Conservation (phyloP, 1,139 yeast species). For the Yamadazyma taylorii region DNA sequence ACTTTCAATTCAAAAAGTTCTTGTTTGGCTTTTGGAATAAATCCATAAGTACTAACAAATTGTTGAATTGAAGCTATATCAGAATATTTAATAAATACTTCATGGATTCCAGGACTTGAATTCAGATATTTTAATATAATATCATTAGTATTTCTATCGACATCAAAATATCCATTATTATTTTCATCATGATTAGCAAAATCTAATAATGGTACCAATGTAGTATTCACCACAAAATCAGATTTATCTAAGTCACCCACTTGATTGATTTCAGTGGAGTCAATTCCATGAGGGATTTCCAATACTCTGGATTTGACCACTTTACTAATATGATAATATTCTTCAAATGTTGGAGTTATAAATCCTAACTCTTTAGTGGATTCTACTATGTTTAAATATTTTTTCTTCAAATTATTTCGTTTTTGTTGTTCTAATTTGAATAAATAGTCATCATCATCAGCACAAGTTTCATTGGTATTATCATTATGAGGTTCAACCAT, state of each 20-base stretch:
- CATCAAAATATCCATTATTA: constrained; percentile 60
- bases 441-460: constrained; percentile 11
- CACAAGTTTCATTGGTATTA: constrained; percentile 5
- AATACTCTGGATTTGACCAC: constrained; percentile 59
- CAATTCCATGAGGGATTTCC: constrained; percentile 54
- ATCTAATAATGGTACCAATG: constrained; percentile 66
- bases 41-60: constrained; percentile 59
- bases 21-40: constrained; percentile 39
- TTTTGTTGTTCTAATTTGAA: constrained; percentile 17
- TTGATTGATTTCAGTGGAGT: background rate
- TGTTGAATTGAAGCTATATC: constrained; percentile 16
- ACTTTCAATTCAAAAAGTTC: constrained; percentile 15
- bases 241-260: constrained; percentile 12
- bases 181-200: constrained; percentile 58
- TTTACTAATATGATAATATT: constrained; percentile 42
- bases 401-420: constrained; percentile 12
- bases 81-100: constrained; percentile 16
- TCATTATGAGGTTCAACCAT: constrained; percentile 4
- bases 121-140: constrained; percentile 31
- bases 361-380: constrained; percentile 15
- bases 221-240: constrained; percentile 50
- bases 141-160: constrained; percentile 49
- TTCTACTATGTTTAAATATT: constrained; percentile 14
- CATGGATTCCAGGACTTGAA: constrained; percentile 16
- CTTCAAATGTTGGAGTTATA: constrained; percentile 22